Percentiles rank a stretch among this genome's conserved stretches.
phyloP scores from a whole-genome alignment of 495 filamentous ascomycete genomes.

The Trichoderma asperelloides region DNA sequence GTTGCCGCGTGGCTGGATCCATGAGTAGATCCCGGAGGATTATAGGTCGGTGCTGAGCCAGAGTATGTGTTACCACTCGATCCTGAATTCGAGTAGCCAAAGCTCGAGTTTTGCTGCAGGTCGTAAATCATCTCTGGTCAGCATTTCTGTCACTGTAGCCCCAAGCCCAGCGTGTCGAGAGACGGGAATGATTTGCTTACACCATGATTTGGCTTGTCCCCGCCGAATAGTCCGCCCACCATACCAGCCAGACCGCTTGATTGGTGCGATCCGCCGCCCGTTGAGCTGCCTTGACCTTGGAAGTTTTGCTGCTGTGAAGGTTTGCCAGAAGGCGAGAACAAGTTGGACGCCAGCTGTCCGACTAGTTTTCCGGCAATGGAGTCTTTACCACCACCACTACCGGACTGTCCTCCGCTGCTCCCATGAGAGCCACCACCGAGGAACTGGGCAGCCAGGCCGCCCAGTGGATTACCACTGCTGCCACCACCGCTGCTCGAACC shows the following conservation, averaged over 20 bases:
- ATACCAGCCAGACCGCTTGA: conserved; percentile 31
- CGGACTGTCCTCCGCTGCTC: conserved; percentile 16
- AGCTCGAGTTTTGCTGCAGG: conserved; percentile 26
- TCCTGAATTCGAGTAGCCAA: conserved; percentile 44
- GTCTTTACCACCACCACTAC: conserved; percentile 24
- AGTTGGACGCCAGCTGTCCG: conserved; percentile 34
- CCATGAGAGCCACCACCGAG: conserved; percentile 21
- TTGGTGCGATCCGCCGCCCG: conserved; percentile 14
- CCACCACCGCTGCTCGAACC: conserved; percentile 22
- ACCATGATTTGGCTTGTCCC: conserved; percentile 23
- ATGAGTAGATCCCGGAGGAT: conserved; percentile 22
- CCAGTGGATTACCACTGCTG: conserved; percentile 22
- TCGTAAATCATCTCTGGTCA: not conserved
- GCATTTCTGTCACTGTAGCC: not conserved
- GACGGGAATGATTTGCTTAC: conserved; percentile 14
- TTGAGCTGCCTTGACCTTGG: conserved; percentile 18
- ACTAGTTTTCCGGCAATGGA: conserved; percentile 32
- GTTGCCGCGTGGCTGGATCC: conserved; percentile 17
- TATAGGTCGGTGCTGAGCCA: conserved; percentile 42
- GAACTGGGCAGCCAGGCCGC: conserved; percentile 27
- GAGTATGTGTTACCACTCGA: conserved; percentile 32
- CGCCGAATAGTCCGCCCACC: conserved; percentile 38
- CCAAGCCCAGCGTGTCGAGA: not conserved
- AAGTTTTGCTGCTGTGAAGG: conserved; percentile 28
- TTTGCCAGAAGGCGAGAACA: conserved; percentile 35